Conservation (phyloP, 2,329 filamentous ascomycete genomes). For the Ophiostoma ips region DNA sequence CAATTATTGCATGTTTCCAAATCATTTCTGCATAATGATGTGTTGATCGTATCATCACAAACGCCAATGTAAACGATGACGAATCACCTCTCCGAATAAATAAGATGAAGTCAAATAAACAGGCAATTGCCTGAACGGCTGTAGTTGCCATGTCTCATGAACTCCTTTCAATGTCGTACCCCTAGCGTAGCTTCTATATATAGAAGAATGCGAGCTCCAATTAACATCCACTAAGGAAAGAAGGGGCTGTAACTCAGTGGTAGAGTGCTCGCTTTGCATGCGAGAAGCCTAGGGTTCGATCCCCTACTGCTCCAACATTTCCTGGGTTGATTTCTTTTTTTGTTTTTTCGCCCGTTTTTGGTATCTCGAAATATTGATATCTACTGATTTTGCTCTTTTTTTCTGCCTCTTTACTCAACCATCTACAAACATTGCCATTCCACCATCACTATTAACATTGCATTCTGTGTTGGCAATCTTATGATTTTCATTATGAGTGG, state of each 20-base stretch:
- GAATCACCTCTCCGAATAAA: too few species aligned
- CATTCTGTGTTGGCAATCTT: not conserved
- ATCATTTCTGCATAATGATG: too few species aligned
- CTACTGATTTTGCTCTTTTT: not conserved
- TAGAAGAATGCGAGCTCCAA: too few species aligned
- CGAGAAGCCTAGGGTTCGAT: conserved; percentile 5
- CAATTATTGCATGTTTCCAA: too few species aligned
- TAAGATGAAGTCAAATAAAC: too few species aligned
- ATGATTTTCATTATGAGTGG: not conserved
- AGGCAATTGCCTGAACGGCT: too few species aligned
- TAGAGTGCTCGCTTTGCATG: conserved; percentile 5
- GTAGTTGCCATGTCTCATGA: too few species aligned
- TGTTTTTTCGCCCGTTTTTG: not conserved
- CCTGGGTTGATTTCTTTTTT: not conserved
- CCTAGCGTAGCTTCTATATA: too few species aligned
- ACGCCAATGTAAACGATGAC: too few species aligned
- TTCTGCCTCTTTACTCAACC: not conserved
- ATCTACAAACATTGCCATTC: not conserved
- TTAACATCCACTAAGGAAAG: too few species aligned
- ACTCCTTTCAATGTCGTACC: too few species aligned
- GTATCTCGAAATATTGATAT: not conserved
- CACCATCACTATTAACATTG: not conserved
- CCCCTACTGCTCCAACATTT: conserved; percentile 2
- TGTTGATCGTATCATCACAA: too few species aligned
- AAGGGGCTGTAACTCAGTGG: conserved; percentile 5